Base-by-base conservation (phyloP, 441 rosid genomes). In the Aleurites moluccanus region DNA sequence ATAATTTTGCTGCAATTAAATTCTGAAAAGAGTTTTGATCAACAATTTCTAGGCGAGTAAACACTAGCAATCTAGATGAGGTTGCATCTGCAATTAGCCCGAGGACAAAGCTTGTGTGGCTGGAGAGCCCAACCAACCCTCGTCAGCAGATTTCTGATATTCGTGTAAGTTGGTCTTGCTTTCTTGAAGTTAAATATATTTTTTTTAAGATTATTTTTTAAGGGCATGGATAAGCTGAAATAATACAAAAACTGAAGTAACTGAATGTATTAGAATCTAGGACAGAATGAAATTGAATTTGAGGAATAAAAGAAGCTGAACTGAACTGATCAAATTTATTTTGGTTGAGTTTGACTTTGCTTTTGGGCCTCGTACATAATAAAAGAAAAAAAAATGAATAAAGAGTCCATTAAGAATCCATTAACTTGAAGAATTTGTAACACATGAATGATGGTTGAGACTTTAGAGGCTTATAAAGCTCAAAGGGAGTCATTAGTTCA, bases 111-210 rank as follows among this genome's bases (percentile, higher is more conserved):
- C 97, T 95, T 73, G 95, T 95, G 62, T 93, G 97, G 97, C 76
- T 95, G 69, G 98, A 93, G 85, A 93, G 97, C 83, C 99, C 98
- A 53, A 93, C 99, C 67, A 95, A 93, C 60, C 99, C 98, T 64
- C 88, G 92, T 65, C 94, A 80, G 83, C 96, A 89, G 83, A 90
- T 95, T 77, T 91, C 90, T 69, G 97, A 90, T 84, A 93, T 93
- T 75, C 90, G 84, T 55, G 98, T 95, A 84, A 87, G 82, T 63
- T 13, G 55, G 6, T 71, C 64, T 65, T 75, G 1, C 61, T 75
- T 75, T 77, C 20, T 70, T 11, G 16, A 50, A 67, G 1, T 68
- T 59, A 40, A 20, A 42, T 25, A n/a, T 55, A 27, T 20, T 13
- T 67, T 38, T 45, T 6, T 53, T 28, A 11, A 30, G 15, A 28